A percentile compares a stretch with the other conserved stretches of the same genome.
phyloP scores from a whole-genome alignment of 495 filamentous ascomycete genomes.

The Annulohypoxylon maeteangense region DNA sequence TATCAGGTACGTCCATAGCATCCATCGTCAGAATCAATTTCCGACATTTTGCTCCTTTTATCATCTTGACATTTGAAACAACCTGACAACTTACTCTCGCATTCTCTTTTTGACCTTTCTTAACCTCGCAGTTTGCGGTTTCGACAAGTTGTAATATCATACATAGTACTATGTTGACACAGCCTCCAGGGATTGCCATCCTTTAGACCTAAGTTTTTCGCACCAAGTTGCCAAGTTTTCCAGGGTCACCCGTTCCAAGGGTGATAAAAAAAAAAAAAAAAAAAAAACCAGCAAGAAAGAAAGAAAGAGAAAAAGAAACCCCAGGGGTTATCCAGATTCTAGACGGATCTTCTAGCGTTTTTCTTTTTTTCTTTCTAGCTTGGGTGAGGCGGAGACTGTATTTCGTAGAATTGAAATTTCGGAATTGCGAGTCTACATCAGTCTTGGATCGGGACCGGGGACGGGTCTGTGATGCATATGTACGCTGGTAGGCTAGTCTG shows the following conservation, averaged over 20 bases:
- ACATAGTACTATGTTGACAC: constrained; percentile 2
- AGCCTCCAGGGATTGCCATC: constrained; percentile 38
- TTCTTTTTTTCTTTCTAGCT: constrained; percentile 25
- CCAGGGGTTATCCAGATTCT: constrained; percentile 41
- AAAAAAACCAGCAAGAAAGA: too few relatives aligned
- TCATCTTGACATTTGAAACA: not conserved
- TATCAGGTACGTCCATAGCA: not conserved
- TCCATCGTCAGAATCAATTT: not conserved
- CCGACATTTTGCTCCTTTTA: not conserved
- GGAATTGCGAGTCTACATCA: not conserved
- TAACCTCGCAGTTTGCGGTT: not conserved
- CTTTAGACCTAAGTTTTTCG: constrained; percentile 17
- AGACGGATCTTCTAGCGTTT: constrained; percentile 39
- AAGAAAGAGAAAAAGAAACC: too few relatives aligned
- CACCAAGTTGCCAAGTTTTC: constrained; percentile 20
- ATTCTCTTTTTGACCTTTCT: too few relatives aligned
- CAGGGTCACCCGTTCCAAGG: constrained; percentile 2
- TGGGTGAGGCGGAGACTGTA: constrained; percentile 39
- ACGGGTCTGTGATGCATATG: constrained; percentile 4
- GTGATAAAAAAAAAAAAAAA: not conserved
- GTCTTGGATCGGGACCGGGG: constrained; percentile 10
- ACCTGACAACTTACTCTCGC: too few relatives aligned
- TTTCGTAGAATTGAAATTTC: constrained; percentile 16
- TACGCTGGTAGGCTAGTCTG: too few relatives aligned
- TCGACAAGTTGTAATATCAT: not conserved